These are phyloP conservation scores for Mortierella sp. DNA, from an alignment of 371 early-diverging fungal genomes.

Conservation along the genomic window DNA sequence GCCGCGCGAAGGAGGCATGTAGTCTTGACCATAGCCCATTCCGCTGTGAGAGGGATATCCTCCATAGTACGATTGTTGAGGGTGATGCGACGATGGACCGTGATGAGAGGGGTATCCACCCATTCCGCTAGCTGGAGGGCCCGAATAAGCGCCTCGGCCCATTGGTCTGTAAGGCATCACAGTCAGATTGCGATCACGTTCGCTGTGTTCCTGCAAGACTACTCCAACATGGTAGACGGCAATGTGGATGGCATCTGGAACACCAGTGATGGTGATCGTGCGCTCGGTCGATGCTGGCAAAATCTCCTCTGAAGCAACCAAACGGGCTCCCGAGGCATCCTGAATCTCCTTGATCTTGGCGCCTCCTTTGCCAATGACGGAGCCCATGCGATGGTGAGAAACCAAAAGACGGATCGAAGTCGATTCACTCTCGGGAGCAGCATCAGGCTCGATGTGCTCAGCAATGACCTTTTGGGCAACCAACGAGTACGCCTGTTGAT, in stretches of 20 bases:
- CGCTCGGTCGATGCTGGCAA: conserved; percentile 83
- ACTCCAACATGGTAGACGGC: conserved; percentile 82
- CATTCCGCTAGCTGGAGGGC: conserved; percentile 39
- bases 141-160: conserved; percentile 51
- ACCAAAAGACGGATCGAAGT: conserved; percentile 78
- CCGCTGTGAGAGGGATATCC: conserved; percentile 48
- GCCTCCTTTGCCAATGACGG: conserved; percentile 93
- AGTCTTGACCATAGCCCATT: conserved; percentile 51
- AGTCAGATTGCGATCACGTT: conserved; percentile 57
- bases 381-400: conserved; percentile 84
- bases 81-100: conserved; percentile 29
- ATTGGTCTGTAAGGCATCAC: conserved; percentile 72
- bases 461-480: conserved; percentile 72
- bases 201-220: conserved; percentile 69
- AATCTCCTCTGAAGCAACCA: conserved; percentile 83
- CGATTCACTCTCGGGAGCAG: conserved; percentile 55
- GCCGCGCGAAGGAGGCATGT: conserved; percentile 45
- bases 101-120: conserved; percentile 47
- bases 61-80: conserved; percentile 45
- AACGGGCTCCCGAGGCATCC: conserved; percentile 83
- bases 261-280: conserved; percentile 86
- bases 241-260: conserved; percentile 80
- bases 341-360: conserved; percentile 87
- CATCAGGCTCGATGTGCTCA: conserved; percentile 58
- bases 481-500: conserved; percentile 71